These are phyloP conservation scores for Spatholobus suberectus DNA, from an alignment of 306 rosid genomes.

Conservation along the genomic window DNA sequence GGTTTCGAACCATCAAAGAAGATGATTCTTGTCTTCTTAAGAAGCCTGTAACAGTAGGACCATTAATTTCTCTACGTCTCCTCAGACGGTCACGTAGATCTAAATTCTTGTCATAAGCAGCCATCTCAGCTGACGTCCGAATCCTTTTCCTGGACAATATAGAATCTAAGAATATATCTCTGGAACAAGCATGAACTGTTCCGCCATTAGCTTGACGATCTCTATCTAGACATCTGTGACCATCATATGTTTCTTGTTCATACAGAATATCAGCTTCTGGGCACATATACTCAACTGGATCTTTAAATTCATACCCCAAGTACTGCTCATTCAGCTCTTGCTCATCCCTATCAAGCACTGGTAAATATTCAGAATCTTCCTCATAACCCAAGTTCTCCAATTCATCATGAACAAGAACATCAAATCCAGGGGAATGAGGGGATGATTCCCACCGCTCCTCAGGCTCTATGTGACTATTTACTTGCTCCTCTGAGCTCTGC, in stretches of 20 bases:
- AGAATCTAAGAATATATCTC: slow-evolving; percentile 56
- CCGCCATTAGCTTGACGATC: slow-evolving; percentile 48
- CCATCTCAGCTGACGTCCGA: slow-evolving; percentile 50
- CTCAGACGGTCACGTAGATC: slow-evolving; percentile 76
- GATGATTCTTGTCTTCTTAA: slow-evolving; percentile 57
- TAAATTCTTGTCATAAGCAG: slow-evolving; percentile 44
- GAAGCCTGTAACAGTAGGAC: slow-evolving; percentile 43
- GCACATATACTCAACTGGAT: slow-evolving; percentile 49
- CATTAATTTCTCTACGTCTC: slow-evolving; percentile 56
- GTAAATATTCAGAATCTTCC: slow-evolving; percentile 57
- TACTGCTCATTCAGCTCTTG: slow-evolving; percentile 52
- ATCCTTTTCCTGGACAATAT: slow-evolving; percentile 61
- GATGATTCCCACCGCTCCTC: slow-evolving; percentile 84
- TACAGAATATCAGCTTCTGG: slow-evolving; percentile 54
- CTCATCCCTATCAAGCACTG: slow-evolving; percentile 50
- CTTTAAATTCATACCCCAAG: slow-evolving; percentile 55
- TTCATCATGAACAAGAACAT: slow-evolving; percentile 78
- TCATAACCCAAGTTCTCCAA: slow-evolving; percentile 52
- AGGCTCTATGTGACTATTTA: slow-evolving; percentile 51
- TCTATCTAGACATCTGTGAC: slow-evolving; percentile 47
- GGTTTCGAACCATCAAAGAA: slow-evolving; percentile 46
- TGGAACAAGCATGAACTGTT: slow-evolving; percentile 41
- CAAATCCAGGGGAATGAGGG: slow-evolving; percentile 70
- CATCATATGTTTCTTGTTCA: slow-evolving; percentile 50
- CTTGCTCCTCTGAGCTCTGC: slow-evolving; percentile 63